Conservation (phyloP, 306 rosid species). For the Benincasa hispida region DNA sequence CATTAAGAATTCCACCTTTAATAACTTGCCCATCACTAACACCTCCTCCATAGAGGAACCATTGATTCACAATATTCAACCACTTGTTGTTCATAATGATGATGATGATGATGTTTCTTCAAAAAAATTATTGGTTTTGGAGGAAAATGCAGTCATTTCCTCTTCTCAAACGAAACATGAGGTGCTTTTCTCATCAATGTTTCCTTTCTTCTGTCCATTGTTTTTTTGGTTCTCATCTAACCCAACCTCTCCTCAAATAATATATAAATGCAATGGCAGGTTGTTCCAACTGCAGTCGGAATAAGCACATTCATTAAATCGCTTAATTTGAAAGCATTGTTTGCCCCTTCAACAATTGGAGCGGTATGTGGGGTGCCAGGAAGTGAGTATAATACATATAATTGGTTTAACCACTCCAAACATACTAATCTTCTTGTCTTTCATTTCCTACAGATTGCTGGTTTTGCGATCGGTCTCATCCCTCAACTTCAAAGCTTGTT, state of each 20-base stretch:
- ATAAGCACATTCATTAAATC: conserved; percentile 13
- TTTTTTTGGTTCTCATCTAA: background rate
- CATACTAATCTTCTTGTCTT: background rate
- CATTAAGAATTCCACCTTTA: conserved; percentile 5
- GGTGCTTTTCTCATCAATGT: conserved; percentile 18
- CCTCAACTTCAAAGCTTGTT: conserved; percentile 28
- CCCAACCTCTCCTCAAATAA: too few species aligned
- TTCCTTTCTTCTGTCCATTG: background rate
- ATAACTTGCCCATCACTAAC: conserved; percentile 5
- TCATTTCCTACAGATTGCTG: conserved; percentile 30
- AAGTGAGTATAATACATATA: background rate
- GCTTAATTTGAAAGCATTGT: conserved; percentile 40
- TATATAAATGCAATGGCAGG: conserved; percentile 5
- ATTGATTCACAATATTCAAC: conserved; percentile 20
- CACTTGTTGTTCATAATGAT: background rate
- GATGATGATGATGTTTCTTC: conserved; percentile 9
- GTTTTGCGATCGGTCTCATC: conserved; percentile 48
- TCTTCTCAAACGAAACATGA: conserved; percentile 17
- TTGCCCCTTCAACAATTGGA: conserved; percentile 75
- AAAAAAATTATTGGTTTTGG: conserved; percentile 1
- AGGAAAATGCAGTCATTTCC: conserved; percentile 19
- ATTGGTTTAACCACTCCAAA: background rate
- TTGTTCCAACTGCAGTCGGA: conserved; percentile 10
- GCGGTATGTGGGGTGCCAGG: conserved; percentile 30
- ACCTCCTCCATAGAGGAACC: conserved; percentile 15